Evolutionary conservation across 2,329 filamentous ascomycete genomes (phyloP).

Genomic region (Aspergillus quadricinctus): DNA sequence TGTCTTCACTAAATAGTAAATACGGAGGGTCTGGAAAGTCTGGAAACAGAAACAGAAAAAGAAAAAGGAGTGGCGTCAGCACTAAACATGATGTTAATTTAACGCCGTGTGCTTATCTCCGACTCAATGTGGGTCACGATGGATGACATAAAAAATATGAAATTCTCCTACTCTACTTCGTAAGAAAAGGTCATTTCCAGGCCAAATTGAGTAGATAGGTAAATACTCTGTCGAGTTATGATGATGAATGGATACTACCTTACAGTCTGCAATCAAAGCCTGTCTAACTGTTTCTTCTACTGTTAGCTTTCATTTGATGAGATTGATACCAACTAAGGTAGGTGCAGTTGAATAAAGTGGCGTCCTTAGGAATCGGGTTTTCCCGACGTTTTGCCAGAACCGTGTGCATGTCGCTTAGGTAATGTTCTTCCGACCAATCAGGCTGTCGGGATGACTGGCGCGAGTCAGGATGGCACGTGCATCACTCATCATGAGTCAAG

Average conservation of each 20-base stretch:
- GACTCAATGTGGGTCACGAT: neutral
- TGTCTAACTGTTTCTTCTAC: neutral
- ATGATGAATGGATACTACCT: no score
- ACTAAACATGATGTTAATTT: neutral
- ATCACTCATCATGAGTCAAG: neutral
- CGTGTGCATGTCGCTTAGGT: neutral
- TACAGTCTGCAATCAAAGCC: neutral
- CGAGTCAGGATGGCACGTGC: neutral
- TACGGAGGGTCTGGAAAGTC: neutral
- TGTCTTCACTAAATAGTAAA: neutral
- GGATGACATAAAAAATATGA: neutral
- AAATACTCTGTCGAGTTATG: neutral
- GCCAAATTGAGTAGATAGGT: no score
- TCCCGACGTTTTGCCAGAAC: neutral
- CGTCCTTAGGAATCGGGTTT: neutral
- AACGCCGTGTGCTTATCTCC: neutral
- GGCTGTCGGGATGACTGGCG: neutral
- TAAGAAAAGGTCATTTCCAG: no score
- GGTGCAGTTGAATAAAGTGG: neutral
- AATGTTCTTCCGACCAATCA: neutral
- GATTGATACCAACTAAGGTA: no score
- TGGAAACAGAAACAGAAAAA: neutral
- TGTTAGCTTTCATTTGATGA: no score
- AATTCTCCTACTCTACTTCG: no score
- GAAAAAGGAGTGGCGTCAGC: neutral